Evolutionary conservation across 176 grass and related monocot species (phyloP).

Genomic region (Phyllostachys edulis): DNA sequence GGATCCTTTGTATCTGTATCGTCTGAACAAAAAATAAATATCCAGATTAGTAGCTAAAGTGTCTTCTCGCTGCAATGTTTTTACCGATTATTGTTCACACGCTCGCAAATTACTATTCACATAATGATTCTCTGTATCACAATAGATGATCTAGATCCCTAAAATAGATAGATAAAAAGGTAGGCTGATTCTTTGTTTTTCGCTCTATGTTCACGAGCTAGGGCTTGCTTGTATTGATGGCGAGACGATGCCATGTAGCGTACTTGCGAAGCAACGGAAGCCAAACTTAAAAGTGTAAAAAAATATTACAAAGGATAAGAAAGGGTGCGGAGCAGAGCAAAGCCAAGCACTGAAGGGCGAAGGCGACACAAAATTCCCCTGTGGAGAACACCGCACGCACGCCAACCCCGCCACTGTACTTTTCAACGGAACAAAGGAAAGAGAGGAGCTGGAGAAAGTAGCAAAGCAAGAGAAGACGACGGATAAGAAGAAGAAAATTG

Average conservation of each 20-base stretch:
- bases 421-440: neutral
- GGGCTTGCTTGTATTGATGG: neutral
- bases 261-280: constrained; percentile 9
- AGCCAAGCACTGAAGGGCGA: neutral
- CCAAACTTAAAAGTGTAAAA: neutral
- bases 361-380: constrained; percentile 20
- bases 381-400: constrained; percentile 13
- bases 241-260: constrained; percentile 18
- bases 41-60: too few relatives aligned
- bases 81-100: too few relatives aligned
- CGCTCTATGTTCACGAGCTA: neutral
- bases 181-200: neutral
- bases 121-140: too few relatives aligned
- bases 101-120: too few relatives aligned
- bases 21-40: too few relatives aligned
- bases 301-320: neutral
- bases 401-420: neutral
- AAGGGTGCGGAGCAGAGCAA: constrained; percentile 1
- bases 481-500: neutral
- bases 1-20: too few relatives aligned
- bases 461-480: neutral
- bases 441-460: neutral
- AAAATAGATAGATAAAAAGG: neutral
- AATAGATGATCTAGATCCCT: too few relatives aligned
- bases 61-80: too few relatives aligned